A percentile compares a stretch with the other conserved stretches of the same genome.
These are phyloP conservation scores for Gossypium gossypioides DNA, from an alignment of 441 rosid genomes.

Conservation along the genomic window DNA sequence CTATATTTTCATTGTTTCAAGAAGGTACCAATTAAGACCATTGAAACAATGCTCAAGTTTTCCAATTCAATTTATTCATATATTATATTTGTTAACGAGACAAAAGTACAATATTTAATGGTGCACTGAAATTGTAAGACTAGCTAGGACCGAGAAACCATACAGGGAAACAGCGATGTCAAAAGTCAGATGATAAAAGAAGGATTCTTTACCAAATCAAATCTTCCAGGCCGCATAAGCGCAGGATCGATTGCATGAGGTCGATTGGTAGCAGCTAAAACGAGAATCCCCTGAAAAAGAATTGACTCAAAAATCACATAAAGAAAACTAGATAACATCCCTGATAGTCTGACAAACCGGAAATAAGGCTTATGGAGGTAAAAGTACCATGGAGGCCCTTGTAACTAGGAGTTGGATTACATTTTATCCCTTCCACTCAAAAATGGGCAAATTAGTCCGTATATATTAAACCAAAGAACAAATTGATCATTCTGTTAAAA, in stretches of 20 bases:
- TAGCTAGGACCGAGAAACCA: too few species aligned
- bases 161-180: background rate
- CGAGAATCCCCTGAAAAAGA: slow-evolving; percentile 65
- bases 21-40: background rate
- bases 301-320: background rate
- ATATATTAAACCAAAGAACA: too few species aligned
- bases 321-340: background rate
- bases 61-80: background rate
- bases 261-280: slow-evolving; percentile 85
- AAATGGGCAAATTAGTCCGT: too few species aligned
- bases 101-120: background rate
- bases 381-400: too few species aligned
- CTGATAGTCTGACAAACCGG: background rate
- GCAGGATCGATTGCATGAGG: slow-evolving; percentile 86
- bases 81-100: background rate
- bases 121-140: too few species aligned
- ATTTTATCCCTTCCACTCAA: too few species aligned
- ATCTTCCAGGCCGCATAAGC: slow-evolving; percentile 87
- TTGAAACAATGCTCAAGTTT: background rate
- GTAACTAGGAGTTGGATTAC: too few species aligned
- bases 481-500: too few species aligned
- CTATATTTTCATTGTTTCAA: slow-evolving; percentile 21
- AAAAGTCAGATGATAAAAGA: background rate
- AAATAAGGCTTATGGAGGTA: background rate
- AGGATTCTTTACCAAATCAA: slow-evolving; percentile 54